These are phyloP conservation scores for Madurella fahalii DNA, from an alignment of 2,329 filamentous ascomycete genomes.

Conservation along the genomic window DNA sequence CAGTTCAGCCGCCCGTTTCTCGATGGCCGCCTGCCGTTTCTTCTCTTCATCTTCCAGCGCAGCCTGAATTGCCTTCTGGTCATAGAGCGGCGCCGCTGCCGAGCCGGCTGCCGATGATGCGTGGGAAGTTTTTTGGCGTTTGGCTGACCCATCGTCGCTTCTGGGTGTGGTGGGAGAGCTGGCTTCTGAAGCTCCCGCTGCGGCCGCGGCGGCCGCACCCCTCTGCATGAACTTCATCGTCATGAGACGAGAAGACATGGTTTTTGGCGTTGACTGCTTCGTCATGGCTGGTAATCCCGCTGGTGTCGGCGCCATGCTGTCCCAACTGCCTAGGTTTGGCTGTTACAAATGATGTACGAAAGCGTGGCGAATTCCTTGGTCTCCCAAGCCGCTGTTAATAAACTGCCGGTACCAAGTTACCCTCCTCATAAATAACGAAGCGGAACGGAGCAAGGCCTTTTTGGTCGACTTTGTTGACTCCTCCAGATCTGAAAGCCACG, in stretches of 20 bases:
- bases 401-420: too few relatives aligned
- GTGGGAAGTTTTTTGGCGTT: slow-evolving; percentile 56
- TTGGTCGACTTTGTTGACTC: too few relatives aligned
- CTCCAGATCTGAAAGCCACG: too few relatives aligned
- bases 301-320: slow-evolving; percentile 22
- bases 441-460: too few relatives aligned
- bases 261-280: slow-evolving; percentile 46
- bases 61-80: slow-evolving; percentile 58
- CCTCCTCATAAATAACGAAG: too few relatives aligned
- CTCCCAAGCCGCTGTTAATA: too few relatives aligned
- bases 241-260: slow-evolving; percentile 81
- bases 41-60: slow-evolving; percentile 64
- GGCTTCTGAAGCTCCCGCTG: slow-evolving; percentile 26
- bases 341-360: too few relatives aligned
- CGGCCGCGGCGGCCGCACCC: slow-evolving; percentile 58
- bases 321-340: not conserved
- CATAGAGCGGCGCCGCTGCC: slow-evolving; percentile 43
- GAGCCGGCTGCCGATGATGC: slow-evolving; percentile 37
- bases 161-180: slow-evolving; percentile 42
- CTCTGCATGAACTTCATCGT: slow-evolving; percentile 99
- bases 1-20: slow-evolving; percentile 56
- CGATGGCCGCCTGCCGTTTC: slow-evolving; percentile 57
- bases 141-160: slow-evolving; percentile 50
- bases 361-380: too few relatives aligned
- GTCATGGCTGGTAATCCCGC: slow-evolving; percentile 21